Evolutionary conservation across 495 filamentous ascomycete species (phyloP), one percentile per base, ranked within the genome.

Genomic region (Astrothelium subdiscretum): DNA sequence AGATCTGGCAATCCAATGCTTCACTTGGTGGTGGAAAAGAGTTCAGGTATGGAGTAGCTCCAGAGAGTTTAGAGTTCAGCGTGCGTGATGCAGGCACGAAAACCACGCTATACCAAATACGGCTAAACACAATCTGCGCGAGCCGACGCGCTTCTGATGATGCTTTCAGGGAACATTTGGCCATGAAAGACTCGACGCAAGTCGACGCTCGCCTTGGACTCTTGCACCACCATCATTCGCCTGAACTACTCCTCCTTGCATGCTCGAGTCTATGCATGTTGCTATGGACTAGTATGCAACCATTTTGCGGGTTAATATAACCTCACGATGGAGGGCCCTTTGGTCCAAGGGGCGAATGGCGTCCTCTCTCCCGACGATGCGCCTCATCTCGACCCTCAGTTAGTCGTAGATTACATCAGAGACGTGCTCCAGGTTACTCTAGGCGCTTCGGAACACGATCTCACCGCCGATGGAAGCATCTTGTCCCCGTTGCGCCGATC

Each of bases 371-470:
- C 68, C 43, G 73, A 73, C 38, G 70, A 70, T 4, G 57, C 69
- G 18, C 66, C 73, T 18, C 69, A 78, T 59, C 76, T 84, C 32
- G 82, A 87, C 71, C 79, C 87, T 18, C 78, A 78, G 58, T 63
- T 77, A 43, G 75, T 98, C 43, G 82, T 96, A 59, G 86, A 92
- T 57, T 86, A 97, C 77, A 81, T 97, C 60, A 79, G 78, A 40
- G 82, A 84, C 60, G 84, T 97, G 60, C 81, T 96, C 67, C 81
- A 86, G 71, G 85, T 92, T 59, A 91, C 88, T 66, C 80, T 99
- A 59, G 95, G 92, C 66, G 91, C 95, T 63, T 83, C 84, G 31
- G 83, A 81, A 67, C 78, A 79, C 42, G 94, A 99, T 70, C 80
- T 99, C 62, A 85, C 95, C 72, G 77, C 79, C 26, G 76, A 81